phyloP scores from a whole-genome alignment of 2,329 filamentous ascomycete genomes.

The Penicillium corylophilum region DNA sequence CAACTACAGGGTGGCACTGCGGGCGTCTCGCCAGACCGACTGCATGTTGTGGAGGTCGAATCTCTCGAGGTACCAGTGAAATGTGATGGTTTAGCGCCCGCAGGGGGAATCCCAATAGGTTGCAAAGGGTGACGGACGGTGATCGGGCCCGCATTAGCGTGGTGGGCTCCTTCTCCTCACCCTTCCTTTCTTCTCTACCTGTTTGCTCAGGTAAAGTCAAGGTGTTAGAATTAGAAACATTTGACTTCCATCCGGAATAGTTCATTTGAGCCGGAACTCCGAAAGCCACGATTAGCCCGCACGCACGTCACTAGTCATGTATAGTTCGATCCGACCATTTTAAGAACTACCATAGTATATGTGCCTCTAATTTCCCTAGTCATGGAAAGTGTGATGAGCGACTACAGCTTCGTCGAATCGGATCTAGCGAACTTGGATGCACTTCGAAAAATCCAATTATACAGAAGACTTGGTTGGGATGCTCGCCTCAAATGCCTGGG shows the following conservation, averaged over 20 bases:
- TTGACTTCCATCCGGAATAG: neutral
- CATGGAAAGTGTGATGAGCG: neutral
- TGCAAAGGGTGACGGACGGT: constrained; percentile 17
- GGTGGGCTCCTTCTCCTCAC: neutral
- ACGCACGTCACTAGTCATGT: neutral
- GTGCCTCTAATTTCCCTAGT: neutral
- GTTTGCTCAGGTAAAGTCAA: neutral
- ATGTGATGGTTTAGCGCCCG: constrained; percentile 22
- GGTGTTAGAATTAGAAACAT: neutral
- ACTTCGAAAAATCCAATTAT: too few species aligned
- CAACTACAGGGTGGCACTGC: neutral
- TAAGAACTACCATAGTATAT: too few species aligned
- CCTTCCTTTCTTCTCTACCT: neutral
- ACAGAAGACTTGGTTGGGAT: too few species aligned
- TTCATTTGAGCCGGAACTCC: neutral
- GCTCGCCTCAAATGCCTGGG: too few species aligned
- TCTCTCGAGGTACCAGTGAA: constrained; percentile 8
- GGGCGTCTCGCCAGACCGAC: constrained; percentile 11
- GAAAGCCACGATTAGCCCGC: neutral
- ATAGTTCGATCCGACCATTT: neutral
- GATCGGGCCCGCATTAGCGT: constrained; percentile 26
- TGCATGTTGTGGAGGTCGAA: neutral
- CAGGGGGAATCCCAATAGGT: constrained; percentile 13
- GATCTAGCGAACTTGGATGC: neutral
- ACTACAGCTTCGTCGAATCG: neutral